phyloP scores from a whole-genome alignment of 2,329 filamentous ascomycete genomes.

The Arthroderma sp. region DNA sequence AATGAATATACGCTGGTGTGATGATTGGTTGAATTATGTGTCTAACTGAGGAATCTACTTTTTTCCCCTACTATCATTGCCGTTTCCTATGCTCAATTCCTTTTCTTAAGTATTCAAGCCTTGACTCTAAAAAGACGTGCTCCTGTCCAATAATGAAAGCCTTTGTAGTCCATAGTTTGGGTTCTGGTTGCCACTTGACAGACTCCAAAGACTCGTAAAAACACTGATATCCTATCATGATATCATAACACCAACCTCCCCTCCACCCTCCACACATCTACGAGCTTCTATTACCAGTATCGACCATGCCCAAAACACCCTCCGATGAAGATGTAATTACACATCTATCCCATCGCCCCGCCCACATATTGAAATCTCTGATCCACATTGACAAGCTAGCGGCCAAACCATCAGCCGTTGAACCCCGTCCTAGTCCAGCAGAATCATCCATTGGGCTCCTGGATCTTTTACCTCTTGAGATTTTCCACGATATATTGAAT shows the following conservation, averaged over 20 bases:
- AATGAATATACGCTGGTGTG: conserved; percentile 1
- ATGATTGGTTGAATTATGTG: background rate
- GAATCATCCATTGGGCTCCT: background rate
- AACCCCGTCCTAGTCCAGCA: background rate
- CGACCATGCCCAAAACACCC: background rate
- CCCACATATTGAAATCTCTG: background rate
- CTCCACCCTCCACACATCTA: too few species aligned
- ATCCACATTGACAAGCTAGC: too few species aligned
- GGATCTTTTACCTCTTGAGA: conserved; percentile 15
- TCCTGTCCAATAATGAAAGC: too few species aligned
- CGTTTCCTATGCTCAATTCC: background rate
- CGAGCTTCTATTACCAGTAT: too few species aligned
- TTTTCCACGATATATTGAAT: conserved; percentile 20
- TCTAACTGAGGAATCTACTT: background rate
- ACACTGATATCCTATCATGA: too few species aligned
- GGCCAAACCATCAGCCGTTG: background rate
- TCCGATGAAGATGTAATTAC: background rate
- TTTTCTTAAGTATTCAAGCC: background rate
- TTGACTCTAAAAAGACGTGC: too few species aligned
- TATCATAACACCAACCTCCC: too few species aligned
- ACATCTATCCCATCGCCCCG: background rate
- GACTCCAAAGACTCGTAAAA: too few species aligned
- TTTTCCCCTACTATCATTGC: background rate
- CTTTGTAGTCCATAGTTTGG: too few species aligned
- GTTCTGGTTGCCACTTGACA: too few species aligned